A percentile compares a stretch with the other conserved stretches of the same genome.
Conservation (phyloP, 768 basidiomycete genomes). For the Cystobasidium tubakii region DNA sequence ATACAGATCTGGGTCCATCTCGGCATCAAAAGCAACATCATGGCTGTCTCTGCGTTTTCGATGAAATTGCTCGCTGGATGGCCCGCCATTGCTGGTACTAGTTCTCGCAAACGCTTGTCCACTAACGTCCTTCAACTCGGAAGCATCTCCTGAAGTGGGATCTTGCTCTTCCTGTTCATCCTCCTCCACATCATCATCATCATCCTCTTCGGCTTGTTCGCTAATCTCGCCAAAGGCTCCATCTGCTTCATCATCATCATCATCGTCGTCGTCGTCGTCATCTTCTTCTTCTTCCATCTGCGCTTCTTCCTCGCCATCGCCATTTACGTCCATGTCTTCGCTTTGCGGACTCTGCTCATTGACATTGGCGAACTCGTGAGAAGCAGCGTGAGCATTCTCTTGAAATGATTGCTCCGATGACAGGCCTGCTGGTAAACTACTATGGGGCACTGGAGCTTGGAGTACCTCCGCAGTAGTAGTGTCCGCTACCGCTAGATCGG, state of each 20-base stretch:
- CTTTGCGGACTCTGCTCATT: not conserved
- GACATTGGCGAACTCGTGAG: not conserved
- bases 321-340: not conserved
- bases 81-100: not conserved
- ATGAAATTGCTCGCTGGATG: not conserved
- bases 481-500: not conserved
- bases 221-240: constrained; percentile 1
- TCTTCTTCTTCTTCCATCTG: not conserved
- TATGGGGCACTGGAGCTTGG: not conserved
- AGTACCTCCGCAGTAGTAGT: not conserved
- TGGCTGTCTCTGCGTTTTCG: not conserved
- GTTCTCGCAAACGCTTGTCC: not conserved
- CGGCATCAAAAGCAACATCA: constrained; percentile 31
- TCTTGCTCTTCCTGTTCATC: constrained; percentile 23
- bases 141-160: not conserved
- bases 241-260: constrained; percentile 8
- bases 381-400: not conserved
- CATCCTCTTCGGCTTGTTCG: constrained; percentile 22
- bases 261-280: not conserved
- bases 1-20: constrained; percentile 38
- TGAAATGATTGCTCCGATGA: not conserved
- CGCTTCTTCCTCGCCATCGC: not conserved
- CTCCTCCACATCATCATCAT: constrained; percentile 29
- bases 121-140: not conserved
- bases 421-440: not conserved